Conservation (phyloP, 169 alveolate species). For the Plasmodium blacklocki region DNA sequence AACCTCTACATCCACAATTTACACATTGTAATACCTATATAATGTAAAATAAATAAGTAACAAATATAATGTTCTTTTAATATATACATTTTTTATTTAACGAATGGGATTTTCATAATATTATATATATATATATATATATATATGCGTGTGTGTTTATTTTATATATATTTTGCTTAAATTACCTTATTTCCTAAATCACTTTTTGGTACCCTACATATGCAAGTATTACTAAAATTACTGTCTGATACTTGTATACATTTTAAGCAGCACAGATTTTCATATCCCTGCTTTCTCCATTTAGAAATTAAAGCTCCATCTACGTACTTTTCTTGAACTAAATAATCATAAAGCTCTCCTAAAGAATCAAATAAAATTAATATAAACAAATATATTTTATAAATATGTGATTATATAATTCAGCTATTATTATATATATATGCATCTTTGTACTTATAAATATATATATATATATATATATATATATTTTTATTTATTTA, state of each 20-base stretch:
- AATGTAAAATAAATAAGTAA: conserved; percentile 3
- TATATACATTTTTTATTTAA: neutral
- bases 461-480: neutral
- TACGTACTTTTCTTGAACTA: conserved; percentile 96
- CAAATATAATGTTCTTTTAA: neutral
- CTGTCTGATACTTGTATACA: conserved; percentile 95
- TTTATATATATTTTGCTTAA: neutral
- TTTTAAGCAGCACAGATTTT: conserved; percentile 96
- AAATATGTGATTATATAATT: neutral
- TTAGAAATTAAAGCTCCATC: conserved; percentile 98
- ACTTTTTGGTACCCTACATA: conserved; percentile 98
- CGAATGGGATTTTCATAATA: neutral
- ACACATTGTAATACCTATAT: conserved; percentile 93
- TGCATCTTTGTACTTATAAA: too few species aligned
- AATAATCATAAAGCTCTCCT: conserved; percentile 97
- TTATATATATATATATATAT: conserved; percentile 16
- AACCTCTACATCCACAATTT: conserved; percentile 99
- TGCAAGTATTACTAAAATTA: conserved; percentile 96
- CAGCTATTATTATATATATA: too few species aligned
- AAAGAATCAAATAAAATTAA: neutral
- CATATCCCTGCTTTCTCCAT: conserved; percentile 99
- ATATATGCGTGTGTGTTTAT: neutral
- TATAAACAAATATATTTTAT: conserved; percentile 6
- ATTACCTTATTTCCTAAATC: conserved; percentile 90
- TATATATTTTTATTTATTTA: conserved; percentile 58